These are phyloP conservation scores for Plenodomus lindquistii DNA, from an alignment of 2,329 filamentous ascomycete genomes.

Conservation along the genomic window DNA sequence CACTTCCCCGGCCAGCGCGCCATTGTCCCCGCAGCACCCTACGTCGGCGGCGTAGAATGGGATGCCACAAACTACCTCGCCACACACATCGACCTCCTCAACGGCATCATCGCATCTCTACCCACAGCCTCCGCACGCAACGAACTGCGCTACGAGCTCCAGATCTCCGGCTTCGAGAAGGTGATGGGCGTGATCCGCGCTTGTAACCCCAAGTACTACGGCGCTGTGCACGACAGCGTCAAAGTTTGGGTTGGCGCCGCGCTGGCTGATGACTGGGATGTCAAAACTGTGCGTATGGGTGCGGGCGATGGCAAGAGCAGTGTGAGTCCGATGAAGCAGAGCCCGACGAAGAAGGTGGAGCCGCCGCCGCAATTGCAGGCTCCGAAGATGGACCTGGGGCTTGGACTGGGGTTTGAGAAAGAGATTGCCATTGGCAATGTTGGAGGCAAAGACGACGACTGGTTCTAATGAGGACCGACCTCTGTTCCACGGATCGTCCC, in stretches of 20 bases:
- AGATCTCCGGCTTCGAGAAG: conserved; percentile 87
- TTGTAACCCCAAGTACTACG: conserved; percentile 98
- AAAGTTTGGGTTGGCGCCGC: conserved; percentile 90
- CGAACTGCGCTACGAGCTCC: conserved; percentile 73
- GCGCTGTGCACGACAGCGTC: conserved; percentile 84
- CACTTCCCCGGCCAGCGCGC: conserved; percentile 86
- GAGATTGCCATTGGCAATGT: conserved; percentile 24
- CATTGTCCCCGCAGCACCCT: conserved; percentile 90
- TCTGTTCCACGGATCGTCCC: background rate
- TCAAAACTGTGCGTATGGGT: conserved; percentile 77
- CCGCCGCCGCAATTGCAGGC: conserved; percentile 44
- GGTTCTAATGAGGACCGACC: conserved; percentile 30
- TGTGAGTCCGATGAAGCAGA: conserved; percentile 43
- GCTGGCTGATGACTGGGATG: conserved; percentile 84
- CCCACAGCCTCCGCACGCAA: conserved; percentile 74
- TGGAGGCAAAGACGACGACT: conserved; percentile 32
- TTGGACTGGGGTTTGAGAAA: conserved; percentile 36
- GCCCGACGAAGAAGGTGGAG: conserved; percentile 47
- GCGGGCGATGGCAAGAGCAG: conserved; percentile 45
- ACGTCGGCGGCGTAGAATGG: conserved; percentile 97
- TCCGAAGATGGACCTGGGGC: conserved; percentile 43
- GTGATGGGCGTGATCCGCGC: conserved; percentile 81
- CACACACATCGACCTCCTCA: conserved; percentile 88
- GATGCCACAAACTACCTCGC: conserved; percentile 97
- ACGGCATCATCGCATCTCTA: conserved; percentile 83